A percentile compares a stretch with the other conserved stretches of the same genome.
Evolutionary conservation across 2,329 filamentous ascomycete species (phyloP).

Genomic region (Calonectria pauciramosa): DNA sequence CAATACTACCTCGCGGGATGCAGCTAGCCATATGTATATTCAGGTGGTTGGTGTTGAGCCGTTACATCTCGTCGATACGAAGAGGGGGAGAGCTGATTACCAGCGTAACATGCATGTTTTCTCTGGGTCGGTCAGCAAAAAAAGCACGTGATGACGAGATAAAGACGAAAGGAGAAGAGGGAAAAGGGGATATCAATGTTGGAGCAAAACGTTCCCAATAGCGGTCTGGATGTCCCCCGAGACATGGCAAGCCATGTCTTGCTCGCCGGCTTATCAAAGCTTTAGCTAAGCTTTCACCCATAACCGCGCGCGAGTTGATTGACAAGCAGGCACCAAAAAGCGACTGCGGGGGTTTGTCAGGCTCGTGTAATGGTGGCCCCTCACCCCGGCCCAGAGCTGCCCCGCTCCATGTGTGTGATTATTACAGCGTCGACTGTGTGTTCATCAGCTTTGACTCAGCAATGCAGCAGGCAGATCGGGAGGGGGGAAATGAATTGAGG

Average conservation of each 20-base stretch:
- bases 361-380: constrained; percentile 45
- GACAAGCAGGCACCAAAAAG: constrained; percentile 15
- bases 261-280: constrained; percentile 41
- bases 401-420: constrained; percentile 11
- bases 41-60: not conserved
- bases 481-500: not conserved
- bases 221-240: not conserved
- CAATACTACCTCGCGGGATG: not conserved
- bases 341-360: constrained; percentile 45
- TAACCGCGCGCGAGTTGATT: constrained; percentile 38
- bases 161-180: not conserved
- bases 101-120: not conserved
- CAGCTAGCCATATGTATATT: not conserved
- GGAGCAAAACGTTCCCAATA: not conserved
- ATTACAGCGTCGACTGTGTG: constrained; percentile 26
- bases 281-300: constrained; percentile 44
- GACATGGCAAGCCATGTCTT: not conserved
- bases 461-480: constrained; percentile 2
- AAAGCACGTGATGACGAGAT: not conserved
- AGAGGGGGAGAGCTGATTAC: not conserved
- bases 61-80: not conserved
- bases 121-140: not conserved
- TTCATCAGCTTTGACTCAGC: constrained; percentile 33
- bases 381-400: not conserved
- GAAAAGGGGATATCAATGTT: not conserved